A percentile compares a stretch with the other conserved stretches of the same genome.
These are phyloP conservation scores for Aspergillus taichungensis DNA, from an alignment of 495 filamentous ascomycete species.

Conservation along the genomic window DNA sequence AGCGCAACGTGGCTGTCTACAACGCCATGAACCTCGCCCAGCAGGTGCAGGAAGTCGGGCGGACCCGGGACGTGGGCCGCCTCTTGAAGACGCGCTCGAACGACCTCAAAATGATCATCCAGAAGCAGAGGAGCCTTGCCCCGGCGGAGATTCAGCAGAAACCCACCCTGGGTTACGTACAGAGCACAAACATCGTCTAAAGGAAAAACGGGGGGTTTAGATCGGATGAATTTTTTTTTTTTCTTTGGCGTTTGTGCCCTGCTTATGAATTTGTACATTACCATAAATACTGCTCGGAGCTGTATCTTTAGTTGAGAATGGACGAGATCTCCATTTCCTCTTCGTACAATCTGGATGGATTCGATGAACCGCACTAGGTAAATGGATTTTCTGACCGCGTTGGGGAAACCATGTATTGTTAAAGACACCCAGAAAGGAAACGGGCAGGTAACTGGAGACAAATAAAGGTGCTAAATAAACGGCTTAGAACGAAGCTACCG, in stretches of 20 bases:
- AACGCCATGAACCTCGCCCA: constrained; percentile 23
- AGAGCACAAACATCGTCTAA: not conserved
- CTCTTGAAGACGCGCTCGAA: constrained; percentile 13
- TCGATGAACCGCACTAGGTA: no score
- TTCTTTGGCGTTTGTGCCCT: not conserved
- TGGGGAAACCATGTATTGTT: no score
- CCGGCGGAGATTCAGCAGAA: constrained; percentile 10
- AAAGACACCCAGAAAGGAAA: no score
- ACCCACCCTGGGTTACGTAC: constrained; percentile 11
- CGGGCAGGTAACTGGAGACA: no score
- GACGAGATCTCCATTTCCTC: constrained; percentile 5
- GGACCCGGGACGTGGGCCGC: constrained; percentile 5
- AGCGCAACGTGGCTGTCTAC: constrained; percentile 22
- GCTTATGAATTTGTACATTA: constrained; percentile 20
- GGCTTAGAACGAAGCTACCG: not conserved
- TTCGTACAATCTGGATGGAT: not conserved
- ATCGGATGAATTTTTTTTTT: no score
- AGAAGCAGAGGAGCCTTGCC: constrained; percentile 12
- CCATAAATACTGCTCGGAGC: constrained; percentile 5
- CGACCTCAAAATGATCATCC: constrained; percentile 12
- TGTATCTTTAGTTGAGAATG: constrained; percentile 16
- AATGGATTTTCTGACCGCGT: no score
- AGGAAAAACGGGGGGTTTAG: no score
- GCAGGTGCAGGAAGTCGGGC: constrained; percentile 12
- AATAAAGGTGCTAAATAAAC: not conserved